Base-by-base conservation (phyloP, 2,329 filamentous ascomycete genomes). In the Fonsecaea multimorphosa region DNA sequence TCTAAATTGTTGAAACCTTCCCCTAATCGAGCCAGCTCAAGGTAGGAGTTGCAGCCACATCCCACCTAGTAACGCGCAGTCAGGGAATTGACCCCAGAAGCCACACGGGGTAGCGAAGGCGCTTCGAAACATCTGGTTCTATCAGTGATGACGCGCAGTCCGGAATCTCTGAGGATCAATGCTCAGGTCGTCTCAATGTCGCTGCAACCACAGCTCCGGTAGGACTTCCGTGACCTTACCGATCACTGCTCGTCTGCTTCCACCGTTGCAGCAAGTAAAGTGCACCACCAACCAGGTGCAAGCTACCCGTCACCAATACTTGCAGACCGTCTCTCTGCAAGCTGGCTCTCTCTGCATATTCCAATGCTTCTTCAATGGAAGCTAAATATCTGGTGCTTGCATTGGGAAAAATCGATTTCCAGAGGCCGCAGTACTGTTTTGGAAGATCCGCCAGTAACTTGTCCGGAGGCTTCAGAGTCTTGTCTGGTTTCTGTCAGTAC, bases 271-370 rank as follows among this genome's bases (percentile, higher is more conserved):
- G 24, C 53, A 56, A 24, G 53, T 57, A 57, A 61, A 96, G 80
- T 46, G 92, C 81, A 12, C 90, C 91, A 7, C 92, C 92, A 0
- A 93, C 92, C 49, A 97, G 83, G 81, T 96, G 90, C 73, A 96
- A 79, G 75, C 92, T 96, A 2, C 93, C 93, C 12, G 93, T 96
- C 12, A 91, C 88, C 63, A 96, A 79, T 1, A 60, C 61, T 52
- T 56, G 60, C 27, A 63, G n/a, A 36, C 29, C 19, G 16, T n/a
- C 14, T 14, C 53, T n/a, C n/a, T 54, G 44, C 11, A 16, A 29
- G 31, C 46, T 24, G 27, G 27, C 22, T 7, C 9, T 38, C 24
- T 51, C 22, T 22, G 40, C 60, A 34, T 16, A 51, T 22, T 57
- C 52, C 38, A 63, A 46, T 16, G 60, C 60, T 29, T 38, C 60